Evolutionary conservation across 192 early-diverging fungal genomes (phyloP).

Genomic region (Radiomyces spectabilis): DNA sequence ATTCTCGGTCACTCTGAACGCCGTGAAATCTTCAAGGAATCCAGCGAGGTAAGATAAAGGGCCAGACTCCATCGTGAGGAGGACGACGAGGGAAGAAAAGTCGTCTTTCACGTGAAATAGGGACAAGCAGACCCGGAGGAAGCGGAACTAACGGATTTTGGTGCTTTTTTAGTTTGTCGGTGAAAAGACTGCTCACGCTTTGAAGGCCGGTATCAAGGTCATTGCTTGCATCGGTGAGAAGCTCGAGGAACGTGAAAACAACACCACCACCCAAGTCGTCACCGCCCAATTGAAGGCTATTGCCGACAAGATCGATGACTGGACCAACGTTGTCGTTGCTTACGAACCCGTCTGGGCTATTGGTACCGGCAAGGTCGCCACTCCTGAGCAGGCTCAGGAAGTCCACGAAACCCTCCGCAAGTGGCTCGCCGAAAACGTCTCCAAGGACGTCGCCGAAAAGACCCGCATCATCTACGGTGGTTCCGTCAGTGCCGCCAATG

Average conservation of each 20-base stretch:
- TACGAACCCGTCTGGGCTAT: constrained; percentile 99
- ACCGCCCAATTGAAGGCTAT: constrained; percentile 88
- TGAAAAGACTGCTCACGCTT: constrained; percentile 83
- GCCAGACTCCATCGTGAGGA: too few species aligned
- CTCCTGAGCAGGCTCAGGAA: constrained; percentile 94
- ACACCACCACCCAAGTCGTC: constrained; percentile 79
- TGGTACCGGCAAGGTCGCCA: constrained; percentile 97
- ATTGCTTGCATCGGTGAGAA: constrained; percentile 96
- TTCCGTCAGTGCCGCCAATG: constrained; percentile 87
- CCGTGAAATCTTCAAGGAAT: constrained; percentile 85
- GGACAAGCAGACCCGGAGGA: background rate
- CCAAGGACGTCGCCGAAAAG: constrained; percentile 70
- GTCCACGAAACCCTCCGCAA: constrained; percentile 82
- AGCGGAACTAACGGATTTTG: background rate
- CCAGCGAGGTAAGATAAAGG: constrained; percentile 57
- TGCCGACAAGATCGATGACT: constrained; percentile 70
- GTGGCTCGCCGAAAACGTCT: constrained; percentile 84
- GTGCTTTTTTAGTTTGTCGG: constrained; percentile 53
- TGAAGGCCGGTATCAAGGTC: constrained; percentile 83
- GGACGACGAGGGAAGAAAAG: too few species aligned
- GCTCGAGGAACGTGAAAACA: constrained; percentile 87
- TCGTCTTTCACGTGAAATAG: too few species aligned
- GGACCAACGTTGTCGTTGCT: constrained; percentile 92
- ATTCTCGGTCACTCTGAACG: constrained; percentile 99
- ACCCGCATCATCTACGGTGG: constrained; percentile 97